Conservation (phyloP, 805 yeast species). For the Hyphopichia homilentoma region DNA sequence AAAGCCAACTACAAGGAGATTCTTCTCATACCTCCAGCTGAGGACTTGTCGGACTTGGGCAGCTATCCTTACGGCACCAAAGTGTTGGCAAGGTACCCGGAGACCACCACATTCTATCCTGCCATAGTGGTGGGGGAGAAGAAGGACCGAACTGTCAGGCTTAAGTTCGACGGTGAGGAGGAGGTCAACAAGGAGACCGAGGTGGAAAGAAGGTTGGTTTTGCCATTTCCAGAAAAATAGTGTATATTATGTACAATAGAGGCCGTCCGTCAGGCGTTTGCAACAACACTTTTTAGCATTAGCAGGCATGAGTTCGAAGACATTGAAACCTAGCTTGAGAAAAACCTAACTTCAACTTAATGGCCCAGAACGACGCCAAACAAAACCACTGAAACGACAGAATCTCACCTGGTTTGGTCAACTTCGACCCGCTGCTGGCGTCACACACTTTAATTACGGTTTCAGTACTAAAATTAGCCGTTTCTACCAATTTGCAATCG, state of each 20-base stretch:
- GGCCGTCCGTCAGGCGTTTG: too few species aligned
- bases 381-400: too few species aligned
- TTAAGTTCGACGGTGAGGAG: constrained; percentile 94
- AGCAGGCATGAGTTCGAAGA: constrained; percentile 6
- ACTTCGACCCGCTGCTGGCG: too few species aligned
- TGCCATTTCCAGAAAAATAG: constrained; percentile 57
- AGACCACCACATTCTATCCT: constrained; percentile 93
- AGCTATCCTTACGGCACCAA: constrained; percentile 71
- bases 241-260: constrained; percentile 11
- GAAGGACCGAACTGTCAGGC: constrained; percentile 70
- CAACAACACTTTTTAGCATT: constrained; percentile 13
- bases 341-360: too few species aligned
- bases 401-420: too few species aligned
- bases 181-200: constrained; percentile 95
- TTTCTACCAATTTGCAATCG: too few species aligned
- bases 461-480: too few species aligned
- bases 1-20: constrained; percentile 81
- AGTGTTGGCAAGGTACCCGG: constrained; percentile 93
- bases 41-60: constrained; percentile 37
- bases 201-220: constrained; percentile 78
- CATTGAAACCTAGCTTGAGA: constrained; percentile 7
- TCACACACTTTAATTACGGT: too few species aligned
- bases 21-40: constrained; percentile 61
- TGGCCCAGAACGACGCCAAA: too few species aligned
- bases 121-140: constrained; percentile 84